Evolutionary conservation across 129 eudicot genomes (phyloP).

Genomic region (Flaveria brownii): DNA sequence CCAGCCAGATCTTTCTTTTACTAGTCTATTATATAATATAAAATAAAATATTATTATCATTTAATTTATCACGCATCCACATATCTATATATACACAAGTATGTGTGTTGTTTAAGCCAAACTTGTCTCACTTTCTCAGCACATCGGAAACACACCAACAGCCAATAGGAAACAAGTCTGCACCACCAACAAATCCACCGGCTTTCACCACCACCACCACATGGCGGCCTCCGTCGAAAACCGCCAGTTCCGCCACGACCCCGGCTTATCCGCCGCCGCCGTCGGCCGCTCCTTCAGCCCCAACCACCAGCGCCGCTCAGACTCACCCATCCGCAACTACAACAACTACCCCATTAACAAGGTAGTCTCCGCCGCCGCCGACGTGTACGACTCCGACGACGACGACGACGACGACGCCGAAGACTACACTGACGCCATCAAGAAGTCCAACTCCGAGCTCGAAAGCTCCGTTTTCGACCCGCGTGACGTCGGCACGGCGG

Average conservation of each 20-base stretch:
- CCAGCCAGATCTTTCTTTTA: conserved; percentile 5
- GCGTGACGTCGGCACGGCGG: conserved; percentile 73
- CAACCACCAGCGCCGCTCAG: conserved; percentile 45
- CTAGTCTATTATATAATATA: background rate
- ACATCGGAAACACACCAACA: conserved; percentile 26
- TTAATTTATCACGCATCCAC: too few relatives aligned
- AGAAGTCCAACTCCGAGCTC: conserved; percentile 49
- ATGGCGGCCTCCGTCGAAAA: conserved; percentile 94
- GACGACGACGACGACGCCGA: conserved; percentile 25
- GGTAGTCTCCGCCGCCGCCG: background rate
- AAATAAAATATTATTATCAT: too few relatives aligned
- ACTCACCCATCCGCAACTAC: conserved; percentile 53
- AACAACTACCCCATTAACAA: conserved; percentile 23
- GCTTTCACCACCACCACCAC: background rate
- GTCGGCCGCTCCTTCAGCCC: conserved; percentile 39
- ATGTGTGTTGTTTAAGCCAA: conserved; percentile 26
- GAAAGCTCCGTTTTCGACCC: conserved; percentile 63
- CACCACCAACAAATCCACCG: conserved; percentile 5
- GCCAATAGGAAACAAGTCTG: conserved; percentile 6
- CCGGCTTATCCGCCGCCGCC: conserved; percentile 35
- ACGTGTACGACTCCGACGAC: conserved; percentile 40
- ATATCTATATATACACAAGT: conserved; percentile 18
- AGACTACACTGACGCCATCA: conserved; percentile 36
- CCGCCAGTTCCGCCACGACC: conserved; percentile 60
- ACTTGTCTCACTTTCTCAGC: conserved; percentile 29